Conservation (phyloP, 768 basidiomycete genomes). For the Lyophyllum semitale region DNA sequence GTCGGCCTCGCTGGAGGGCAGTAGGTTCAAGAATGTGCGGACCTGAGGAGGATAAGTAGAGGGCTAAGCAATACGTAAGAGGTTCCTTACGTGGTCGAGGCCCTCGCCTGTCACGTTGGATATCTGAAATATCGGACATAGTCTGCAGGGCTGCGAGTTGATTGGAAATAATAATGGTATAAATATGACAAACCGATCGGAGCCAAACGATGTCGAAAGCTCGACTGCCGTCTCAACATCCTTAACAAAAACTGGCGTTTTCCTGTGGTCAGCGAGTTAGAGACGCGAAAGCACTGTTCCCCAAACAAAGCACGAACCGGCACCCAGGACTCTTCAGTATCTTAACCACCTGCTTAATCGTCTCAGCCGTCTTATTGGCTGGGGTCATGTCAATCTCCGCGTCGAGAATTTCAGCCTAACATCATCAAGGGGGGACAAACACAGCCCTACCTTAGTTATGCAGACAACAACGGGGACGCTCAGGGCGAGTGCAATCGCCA, state of each 20-base stretch:
- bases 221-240: constrained; percentile 81
- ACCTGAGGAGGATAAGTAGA: constrained; percentile 43
- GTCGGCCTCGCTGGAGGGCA: constrained; percentile 87
- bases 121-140: constrained; percentile 89
- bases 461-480: constrained; percentile 93
- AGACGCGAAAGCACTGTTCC: not conserved
- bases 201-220: constrained; percentile 70
- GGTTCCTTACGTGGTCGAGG: constrained; percentile 61
- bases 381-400: constrained; percentile 95
- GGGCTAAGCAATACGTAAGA: not conserved
- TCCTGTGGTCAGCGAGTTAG: constrained; percentile 43
- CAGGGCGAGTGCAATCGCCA: constrained; percentile 91
- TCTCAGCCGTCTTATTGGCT: constrained; percentile 86
- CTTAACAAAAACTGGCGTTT: constrained; percentile 83
- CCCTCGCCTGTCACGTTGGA: constrained; percentile 97
- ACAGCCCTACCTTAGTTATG: constrained; percentile 80
- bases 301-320: constrained; percentile 47
- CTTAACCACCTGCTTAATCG: constrained; percentile 89
- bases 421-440: not conserved
- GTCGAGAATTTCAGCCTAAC: not conserved
- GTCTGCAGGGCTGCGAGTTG: constrained; percentile 35
- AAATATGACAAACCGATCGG: constrained; percentile 53
- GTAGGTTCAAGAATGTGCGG: constrained; percentile 86
- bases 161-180: constrained; percentile 4
- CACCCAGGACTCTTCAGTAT: constrained; percentile 93